Base-by-base conservation (phyloP, 768 basidiomycete species). In the Agaricus sinodeliciosus region DNA sequence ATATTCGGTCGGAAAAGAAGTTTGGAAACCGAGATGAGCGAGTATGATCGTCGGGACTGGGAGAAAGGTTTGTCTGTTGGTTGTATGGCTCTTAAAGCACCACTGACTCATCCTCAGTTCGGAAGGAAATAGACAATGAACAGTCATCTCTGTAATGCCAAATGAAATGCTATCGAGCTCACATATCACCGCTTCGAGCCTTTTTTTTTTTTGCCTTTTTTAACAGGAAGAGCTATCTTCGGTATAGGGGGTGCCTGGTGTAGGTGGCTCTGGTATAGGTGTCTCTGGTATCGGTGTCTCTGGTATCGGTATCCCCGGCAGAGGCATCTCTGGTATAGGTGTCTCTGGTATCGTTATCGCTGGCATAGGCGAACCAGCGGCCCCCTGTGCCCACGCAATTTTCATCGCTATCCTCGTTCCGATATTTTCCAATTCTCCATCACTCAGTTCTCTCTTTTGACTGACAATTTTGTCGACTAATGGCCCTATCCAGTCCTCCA, bases 1-100 rank as follows among this genome's bases (percentile, higher is more conserved):
- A 63, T 81, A 46, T 65, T 75, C 48, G 78, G 81, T 55, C 57
- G 64, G 57, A 69, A 72, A 63, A 62, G 49, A 16, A 58, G 58
- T 2, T 54, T 44, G 12, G 57, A 60, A 3, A 43, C 51, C 9
- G 62, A 61, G 52, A 59, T 67, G 63, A 70, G 63, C 37, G 61
- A 69, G 48, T 73, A 68, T 70, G 68, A 72, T 27, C 62, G 65
- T 59, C 62, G 62, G 55, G 73, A 71, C 55, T 52, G 72, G 50
- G 71, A 69, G 48, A 67, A 65, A 50, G 54, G 78, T 79, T 53
- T 35, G 71, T 66, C 5, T 45, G 13, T 22, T 43, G 3, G 16
- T 37, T 15, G 34, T 9, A 1, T 9, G 15, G 8, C 18, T 37
- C 11, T 15, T 18, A 7, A 9, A 16, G 13, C 1, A 19, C 12